A percentile compares a stretch with the other conserved stretches of the same genome.
Conservation (phyloP, 2,329 filamentous ascomycete genomes). For the Septoria petroselini region DNA sequence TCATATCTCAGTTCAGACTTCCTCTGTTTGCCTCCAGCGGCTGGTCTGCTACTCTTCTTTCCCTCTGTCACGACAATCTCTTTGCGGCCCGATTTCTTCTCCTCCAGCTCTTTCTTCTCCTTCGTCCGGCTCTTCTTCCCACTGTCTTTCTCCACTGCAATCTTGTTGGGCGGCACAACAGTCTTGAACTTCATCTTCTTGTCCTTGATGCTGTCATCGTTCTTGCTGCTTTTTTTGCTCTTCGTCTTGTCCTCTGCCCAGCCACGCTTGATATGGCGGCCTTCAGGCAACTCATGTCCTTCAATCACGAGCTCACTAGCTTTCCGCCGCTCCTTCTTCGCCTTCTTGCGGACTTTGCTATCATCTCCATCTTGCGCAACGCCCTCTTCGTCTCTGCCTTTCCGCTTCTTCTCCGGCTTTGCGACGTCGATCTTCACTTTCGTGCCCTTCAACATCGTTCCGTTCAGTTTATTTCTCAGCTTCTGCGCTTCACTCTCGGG, state of each 20-base stretch:
- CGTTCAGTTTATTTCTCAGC: constrained; percentile 85
- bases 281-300: constrained; percentile 69
- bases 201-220: constrained; percentile 56
- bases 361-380: constrained; percentile 36
- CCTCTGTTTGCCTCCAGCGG: constrained; percentile 42
- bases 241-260: constrained; percentile 64
- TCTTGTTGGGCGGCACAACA: constrained; percentile 57
- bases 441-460: constrained; percentile 74
- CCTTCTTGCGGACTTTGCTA: constrained; percentile 55
- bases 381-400: constrained; percentile 34
- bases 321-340: constrained; percentile 52
- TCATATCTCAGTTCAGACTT: constrained; percentile 62
- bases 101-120: constrained; percentile 50
- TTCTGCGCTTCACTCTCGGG: constrained; percentile 82
- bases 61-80: constrained; percentile 84
- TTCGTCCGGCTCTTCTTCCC: constrained; percentile 61
- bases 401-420: constrained; percentile 57
- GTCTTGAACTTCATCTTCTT: constrained; percentile 84
- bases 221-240: constrained; percentile 43
- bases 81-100: constrained; percentile 58
- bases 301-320: constrained; percentile 50
- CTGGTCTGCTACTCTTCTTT: constrained; percentile 69
- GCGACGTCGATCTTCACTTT: constrained; percentile 86
- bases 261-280: constrained; percentile 79
- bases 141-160: constrained; percentile 50